Base-by-base conservation (phyloP, 2,329 filamentous ascomycete species). In the Colletotrichum eremochloae region DNA sequence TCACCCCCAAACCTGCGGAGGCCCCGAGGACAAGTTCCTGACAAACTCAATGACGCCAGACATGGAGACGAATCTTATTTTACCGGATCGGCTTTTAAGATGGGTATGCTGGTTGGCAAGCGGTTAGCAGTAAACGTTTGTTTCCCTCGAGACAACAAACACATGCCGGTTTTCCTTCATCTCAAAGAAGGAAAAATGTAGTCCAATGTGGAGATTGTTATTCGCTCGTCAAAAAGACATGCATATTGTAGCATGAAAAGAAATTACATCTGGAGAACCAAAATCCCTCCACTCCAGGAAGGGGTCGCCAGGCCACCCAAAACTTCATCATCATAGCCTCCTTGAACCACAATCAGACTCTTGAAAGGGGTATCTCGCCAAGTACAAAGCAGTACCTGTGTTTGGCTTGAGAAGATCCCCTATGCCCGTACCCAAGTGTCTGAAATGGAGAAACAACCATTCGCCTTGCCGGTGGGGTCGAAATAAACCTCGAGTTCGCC, bases 191-290 rank as follows among this genome's bases (percentile, higher is more conserved):
- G 18, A 33, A n/a, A 8, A 2, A 53, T 65, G 42, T 15, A 46
- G 65, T 68, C 61, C 61, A 65, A 69, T 64, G 60, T 69, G 66
- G 66, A 69, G 66, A 70, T 65, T 72, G 66, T n/a, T 53, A 62
- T 72, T 72, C 55, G 40, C 55, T 70, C 40, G 40, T 55, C 52
- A 40, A 55, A 60, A 56, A 56, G 55, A 56, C 18, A 58, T 44
- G 46, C 55, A 46, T 55, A 72, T 55, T 69, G 50, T 72, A 33
- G 61, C 70, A 71, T 46, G 11, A 11, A 60, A 64, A 57, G 66
- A 6, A 24, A 56, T 65, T 69, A 69, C 70, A 70, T 58, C 46
- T n/a, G 66, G 44, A 56, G 24, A 1, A 64, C 14, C 36, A 36
- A 63, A 31, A 42, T 24, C 12, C 61, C 42, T 24, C 33, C 44